A percentile compares a stretch with the other conserved stretches of the same genome.
phyloP scores from a whole-genome alignment of 2,329 filamentous ascomycete genomes.

The Trichoderma asperellum region DNA sequence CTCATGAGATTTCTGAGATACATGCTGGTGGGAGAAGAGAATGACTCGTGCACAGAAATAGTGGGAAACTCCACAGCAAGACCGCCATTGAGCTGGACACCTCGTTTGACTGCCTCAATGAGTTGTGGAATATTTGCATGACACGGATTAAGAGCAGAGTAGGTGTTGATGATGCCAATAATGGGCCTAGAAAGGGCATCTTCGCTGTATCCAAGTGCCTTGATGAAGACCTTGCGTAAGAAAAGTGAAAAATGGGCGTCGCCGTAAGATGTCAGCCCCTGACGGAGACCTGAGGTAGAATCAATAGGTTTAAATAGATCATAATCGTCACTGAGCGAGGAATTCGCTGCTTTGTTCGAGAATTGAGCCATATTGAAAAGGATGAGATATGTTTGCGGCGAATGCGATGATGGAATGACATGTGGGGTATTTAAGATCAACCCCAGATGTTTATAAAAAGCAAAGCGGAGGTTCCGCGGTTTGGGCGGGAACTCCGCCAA shows the following conservation, averaged over 20 bases:
- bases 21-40: slow-evolving; percentile 74
- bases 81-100: slow-evolving; percentile 68
- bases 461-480: too few species aligned
- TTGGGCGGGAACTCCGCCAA: too few species aligned
- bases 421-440: too few species aligned
- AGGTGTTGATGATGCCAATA: slow-evolving; percentile 75
- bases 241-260: slow-evolving; percentile 77
- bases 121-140: slow-evolving; percentile 74
- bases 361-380: too few species aligned
- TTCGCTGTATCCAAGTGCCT: slow-evolving; percentile 73
- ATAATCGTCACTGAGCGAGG: slow-evolving; percentile 54
- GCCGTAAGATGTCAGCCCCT: slow-evolving; percentile 69
- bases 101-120: slow-evolving; percentile 70
- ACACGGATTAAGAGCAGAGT: slow-evolving; percentile 74
- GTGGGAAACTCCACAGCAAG: slow-evolving; percentile 74
- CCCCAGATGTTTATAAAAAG: too few species aligned
- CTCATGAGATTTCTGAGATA: slow-evolving; percentile 75
- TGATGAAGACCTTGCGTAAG: slow-evolving; percentile 76
- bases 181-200: slow-evolving; percentile 71
- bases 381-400: too few species aligned
- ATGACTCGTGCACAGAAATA: slow-evolving; percentile 71
- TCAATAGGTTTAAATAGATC: slow-evolving; percentile 60
- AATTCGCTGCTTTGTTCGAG: too few species aligned
- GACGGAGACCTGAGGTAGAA: slow-evolving; percentile 58
- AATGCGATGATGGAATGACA: too few species aligned